phyloP scores from a whole-genome alignment of 2,329 filamentous ascomycete genomes.

The Talaromyces piceae region DNA sequence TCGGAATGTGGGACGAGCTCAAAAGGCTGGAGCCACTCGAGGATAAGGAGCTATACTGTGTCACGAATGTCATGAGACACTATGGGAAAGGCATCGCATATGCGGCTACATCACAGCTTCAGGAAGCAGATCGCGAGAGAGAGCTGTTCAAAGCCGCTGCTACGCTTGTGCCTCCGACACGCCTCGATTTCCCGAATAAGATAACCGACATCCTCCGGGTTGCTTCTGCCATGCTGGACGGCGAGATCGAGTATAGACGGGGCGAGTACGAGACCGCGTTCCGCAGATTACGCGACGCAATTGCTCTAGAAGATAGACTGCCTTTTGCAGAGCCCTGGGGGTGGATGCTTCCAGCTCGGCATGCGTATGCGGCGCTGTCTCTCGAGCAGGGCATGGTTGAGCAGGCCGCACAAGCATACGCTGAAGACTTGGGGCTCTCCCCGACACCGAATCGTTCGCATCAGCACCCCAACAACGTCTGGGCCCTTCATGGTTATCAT shows the following conservation, averaged over 20 bases:
- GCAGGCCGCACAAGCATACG: slow-evolving; percentile 47
- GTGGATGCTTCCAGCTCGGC: slow-evolving; percentile 61
- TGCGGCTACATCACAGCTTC: slow-evolving; percentile 48
- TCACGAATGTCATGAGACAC: slow-evolving; percentile 57
- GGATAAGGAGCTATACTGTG: slow-evolving; percentile 53
- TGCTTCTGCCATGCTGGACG: slow-evolving; percentile 51
- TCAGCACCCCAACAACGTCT: slow-evolving; percentile 63
- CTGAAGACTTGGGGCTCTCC: slow-evolving; percentile 50
- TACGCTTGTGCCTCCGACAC: slow-evolving; percentile 45
- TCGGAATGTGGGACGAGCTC: slow-evolving; percentile 13
- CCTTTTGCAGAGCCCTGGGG: slow-evolving; percentile 62
- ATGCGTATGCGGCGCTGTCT: slow-evolving; percentile 57
- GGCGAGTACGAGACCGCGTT: slow-evolving; percentile 52
- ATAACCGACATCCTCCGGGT: slow-evolving; percentile 55
- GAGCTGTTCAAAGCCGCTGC: slow-evolving; percentile 44
- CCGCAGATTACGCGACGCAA: slow-evolving; percentile 46
- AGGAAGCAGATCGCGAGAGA: slow-evolving; percentile 37
- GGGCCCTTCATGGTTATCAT: slow-evolving; percentile 63
- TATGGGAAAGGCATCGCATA: slow-evolving; percentile 60
- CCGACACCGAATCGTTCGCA: slow-evolving; percentile 30
- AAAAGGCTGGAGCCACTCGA: slow-evolving; percentile 7
- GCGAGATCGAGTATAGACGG: slow-evolving; percentile 58
- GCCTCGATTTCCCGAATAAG: slow-evolving; percentile 60
- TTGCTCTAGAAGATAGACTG: slow-evolving; percentile 50
- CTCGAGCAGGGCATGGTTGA: slow-evolving; percentile 51